Evolutionary conservation across 371 early-diverging fungal genomes (phyloP).

Genomic region (Apophysomyces trapeziformis): DNA sequence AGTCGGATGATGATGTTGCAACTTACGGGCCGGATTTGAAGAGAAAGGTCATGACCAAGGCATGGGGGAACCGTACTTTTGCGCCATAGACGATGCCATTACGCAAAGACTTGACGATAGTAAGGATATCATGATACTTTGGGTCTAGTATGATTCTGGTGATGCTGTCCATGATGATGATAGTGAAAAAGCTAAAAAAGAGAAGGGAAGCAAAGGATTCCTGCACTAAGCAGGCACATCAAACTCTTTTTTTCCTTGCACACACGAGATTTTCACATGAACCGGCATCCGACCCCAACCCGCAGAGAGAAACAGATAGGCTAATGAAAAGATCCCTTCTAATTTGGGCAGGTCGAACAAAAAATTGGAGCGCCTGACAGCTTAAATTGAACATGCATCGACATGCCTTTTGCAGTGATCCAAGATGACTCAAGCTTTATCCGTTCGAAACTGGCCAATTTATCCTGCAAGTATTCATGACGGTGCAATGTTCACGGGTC

Average conservation of each 20-base stretch:
- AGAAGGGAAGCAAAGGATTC: background rate
- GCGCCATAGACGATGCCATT: conserved; percentile 97
- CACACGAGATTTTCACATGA: conserved; percentile 9
- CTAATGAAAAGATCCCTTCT: background rate
- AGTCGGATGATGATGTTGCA: background rate
- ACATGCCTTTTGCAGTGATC: too few relatives aligned
- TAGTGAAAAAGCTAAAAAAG: conserved; percentile 15
- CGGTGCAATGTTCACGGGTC: too few relatives aligned
- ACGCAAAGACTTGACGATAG: conserved; percentile 92
- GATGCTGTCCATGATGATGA: conserved; percentile 45
- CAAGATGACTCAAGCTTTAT: too few relatives aligned
- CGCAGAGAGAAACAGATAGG: background rate
- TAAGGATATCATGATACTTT: conserved; percentile 77
- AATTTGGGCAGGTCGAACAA: background rate
- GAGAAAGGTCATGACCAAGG: conserved; percentile 96
- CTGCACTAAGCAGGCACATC: conserved; percentile 3
- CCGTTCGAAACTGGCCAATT: too few relatives aligned
- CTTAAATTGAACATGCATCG: too few relatives aligned
- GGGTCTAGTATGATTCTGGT: conserved; percentile 69
- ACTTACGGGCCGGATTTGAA: conserved; percentile 89
- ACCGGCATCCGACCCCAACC: conserved; percentile 6
- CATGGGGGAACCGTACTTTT: conserved; percentile 97
- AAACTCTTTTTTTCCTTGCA: too few relatives aligned
- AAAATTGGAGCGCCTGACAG: too few relatives aligned
- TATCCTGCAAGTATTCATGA: too few relatives aligned